These are phyloP conservation scores for Akebia trifoliata DNA, from an alignment of 164 flowering plant genomes.

Conservation along the genomic window DNA sequence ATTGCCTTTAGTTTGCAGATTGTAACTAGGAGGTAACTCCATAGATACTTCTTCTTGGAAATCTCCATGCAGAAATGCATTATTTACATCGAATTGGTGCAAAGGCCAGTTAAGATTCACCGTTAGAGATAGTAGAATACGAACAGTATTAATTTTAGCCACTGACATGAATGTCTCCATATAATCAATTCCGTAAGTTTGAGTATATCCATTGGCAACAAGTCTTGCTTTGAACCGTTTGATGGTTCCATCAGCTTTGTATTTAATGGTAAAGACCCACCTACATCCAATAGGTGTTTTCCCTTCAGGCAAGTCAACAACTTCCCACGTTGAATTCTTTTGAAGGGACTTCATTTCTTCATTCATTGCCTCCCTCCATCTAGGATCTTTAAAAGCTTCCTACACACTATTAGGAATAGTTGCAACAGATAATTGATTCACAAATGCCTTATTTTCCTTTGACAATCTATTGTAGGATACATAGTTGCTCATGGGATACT, in stretches of 20 bases:
- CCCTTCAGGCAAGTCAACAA: neutral
- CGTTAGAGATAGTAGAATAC: neutral
- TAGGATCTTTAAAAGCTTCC: constrained; percentile 1
- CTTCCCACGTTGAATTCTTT: neutral
- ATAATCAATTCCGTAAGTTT: neutral
- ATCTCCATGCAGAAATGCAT: neutral
- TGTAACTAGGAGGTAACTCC: neutral
- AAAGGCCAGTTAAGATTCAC: neutral
- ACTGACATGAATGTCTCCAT: neutral
- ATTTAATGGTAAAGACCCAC: neutral
- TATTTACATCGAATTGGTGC: neutral
- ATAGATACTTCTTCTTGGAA: neutral
- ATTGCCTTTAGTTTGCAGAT: no score
- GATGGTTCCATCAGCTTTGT: neutral
- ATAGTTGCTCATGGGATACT: neutral
- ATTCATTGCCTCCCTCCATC: neutral
- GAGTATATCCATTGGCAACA: neutral
- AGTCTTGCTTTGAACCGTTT: neutral
- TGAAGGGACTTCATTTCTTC: neutral
- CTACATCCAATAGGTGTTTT: neutral
- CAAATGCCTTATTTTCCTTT: neutral
- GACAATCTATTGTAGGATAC: constrained; percentile 11
- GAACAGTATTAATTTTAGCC: neutral
- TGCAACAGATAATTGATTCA: constrained; percentile 6
- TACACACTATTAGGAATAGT: constrained; percentile 13